Evolutionary conservation across 2,329 filamentous ascomycete species (phyloP), one percentile per base, ranked within the genome.

Genomic region (Gremmenia infestans): DNA sequence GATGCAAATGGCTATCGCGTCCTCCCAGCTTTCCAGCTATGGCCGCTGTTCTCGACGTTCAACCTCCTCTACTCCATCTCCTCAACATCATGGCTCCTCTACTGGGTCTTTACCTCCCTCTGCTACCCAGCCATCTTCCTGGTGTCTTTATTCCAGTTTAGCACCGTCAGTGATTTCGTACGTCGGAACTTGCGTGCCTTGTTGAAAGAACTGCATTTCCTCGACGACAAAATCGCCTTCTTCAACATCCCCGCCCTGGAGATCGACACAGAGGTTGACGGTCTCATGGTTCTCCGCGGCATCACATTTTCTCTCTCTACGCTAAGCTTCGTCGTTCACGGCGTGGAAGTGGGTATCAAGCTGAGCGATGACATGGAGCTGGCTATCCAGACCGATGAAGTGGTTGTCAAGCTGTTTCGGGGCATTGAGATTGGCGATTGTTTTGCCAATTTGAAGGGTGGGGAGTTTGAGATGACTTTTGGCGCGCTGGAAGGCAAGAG

Each of bases 401-500:
- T 80, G 2, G 72, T 68, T 5, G 73, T 81, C 19, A 69, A 68
- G 2, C 67, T 82, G 0, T 79, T 81, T 59, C 69, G 79, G 40
- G 68, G 72, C 5, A 77, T 81, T 36, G 72, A 76, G n/a, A 72
- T 81, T 36, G 74, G 75, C 4, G 76, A 81, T 57, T 76, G 80
- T 11, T 81, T 76, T 62, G 76, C 73, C n/a, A 81, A 80, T 62
- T 65, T 81, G 48, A 81, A 81, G 63, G 78, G 77, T 22, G 76
- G 75, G n/a, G 68, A 76, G 58, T 69, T 64, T 55, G 77, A 80
- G 64, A 78, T 80, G 72, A 78, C 73, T 0, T 79, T 80, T 61
- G 74, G 71, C 7, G 65, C 69, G 3, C 54, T 75, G 17, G 68
- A 68, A 22, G 71, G 66, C 53, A 69, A 67, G 43, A 67, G 65